Base-by-base conservation (phyloP, 192 early-diverging fungal genomes). In the Coemansia furcata region DNA sequence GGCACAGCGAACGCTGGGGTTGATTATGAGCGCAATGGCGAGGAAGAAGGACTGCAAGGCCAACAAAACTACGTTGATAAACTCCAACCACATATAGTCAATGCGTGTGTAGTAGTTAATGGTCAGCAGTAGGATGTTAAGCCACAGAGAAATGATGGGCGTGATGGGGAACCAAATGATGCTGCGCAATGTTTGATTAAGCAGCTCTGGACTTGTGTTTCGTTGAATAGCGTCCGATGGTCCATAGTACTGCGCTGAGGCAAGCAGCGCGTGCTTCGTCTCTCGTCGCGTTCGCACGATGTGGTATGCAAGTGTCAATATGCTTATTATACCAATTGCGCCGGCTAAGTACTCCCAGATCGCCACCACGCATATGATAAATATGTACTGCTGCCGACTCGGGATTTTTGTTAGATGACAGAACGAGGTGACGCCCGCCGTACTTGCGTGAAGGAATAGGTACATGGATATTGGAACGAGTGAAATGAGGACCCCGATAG, bases 111-210 rank as follows among this genome's bases (percentile, higher is more conserved):
- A 71, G 46, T 80, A 66, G 17, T 64, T 39, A 14, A 80, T 37
- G 6, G 72, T 40, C 29, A 69, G 30, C 37, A 74, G 63, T 1
- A 67, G 9, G n/a, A 67, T 21, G 44, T 80, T 75, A 26, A 80
- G 49, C 78, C 78, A 80, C 19, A 75, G 66, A 36, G 78, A 68
- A 10, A 75, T 15, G 9, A 75, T 72, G 1, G 78, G 78, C 21
- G 69, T 72, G 11, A 80, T 72, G 0, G 78, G 78, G 37, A 71
- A 72, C 78, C 78, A 80, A 35, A 75, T 65, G 17, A 80, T 75
- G 36, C 62, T 52, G 19, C 42, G 3, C 21, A 80, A 43, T 17
- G 78, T 72, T 40, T 55, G 43, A 29, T 75, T 52, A 6, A 80
- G 69, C 59, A 75, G 36, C 19, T 72, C 58, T n/a, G 33, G 30